Conservation (phyloP, 495 filamentous ascomycete genomes). For the Chaetomium fimeti region DNA sequence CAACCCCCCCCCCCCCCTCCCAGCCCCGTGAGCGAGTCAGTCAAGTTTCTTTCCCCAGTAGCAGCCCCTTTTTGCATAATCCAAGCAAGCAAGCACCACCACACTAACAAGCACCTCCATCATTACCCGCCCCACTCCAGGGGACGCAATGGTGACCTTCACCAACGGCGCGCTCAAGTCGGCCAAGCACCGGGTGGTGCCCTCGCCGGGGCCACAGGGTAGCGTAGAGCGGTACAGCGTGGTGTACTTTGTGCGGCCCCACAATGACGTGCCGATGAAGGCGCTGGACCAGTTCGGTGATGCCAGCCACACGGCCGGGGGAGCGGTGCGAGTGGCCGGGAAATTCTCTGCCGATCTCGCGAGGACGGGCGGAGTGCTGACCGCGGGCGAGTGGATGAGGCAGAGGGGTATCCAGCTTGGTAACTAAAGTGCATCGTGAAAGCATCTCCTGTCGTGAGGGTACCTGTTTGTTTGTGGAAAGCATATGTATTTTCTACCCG, state of each 20-base stretch:
- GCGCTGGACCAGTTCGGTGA: conserved; percentile 29
- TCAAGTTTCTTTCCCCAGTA: neutral
- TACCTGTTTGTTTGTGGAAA: too few species aligned
- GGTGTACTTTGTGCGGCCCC: conserved; percentile 62
- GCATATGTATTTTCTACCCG: neutral
- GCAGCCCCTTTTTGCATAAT: neutral
- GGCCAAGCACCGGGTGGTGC: conserved; percentile 63
- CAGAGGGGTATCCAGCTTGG: conserved; percentile 45
- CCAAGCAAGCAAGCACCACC: neutral
- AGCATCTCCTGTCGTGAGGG: too few species aligned
- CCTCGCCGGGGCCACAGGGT: conserved; percentile 55
- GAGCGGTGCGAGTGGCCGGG: conserved; percentile 29
- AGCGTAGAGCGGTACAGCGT: conserved; percentile 55
- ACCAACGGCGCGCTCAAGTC: conserved; percentile 59
- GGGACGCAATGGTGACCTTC: conserved; percentile 64
- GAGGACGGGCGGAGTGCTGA: conserved; percentile 30
- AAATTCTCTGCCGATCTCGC: conserved; percentile 13
- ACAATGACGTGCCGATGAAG: conserved; percentile 55
- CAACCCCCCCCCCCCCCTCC: neutral
- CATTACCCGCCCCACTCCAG: conserved; percentile 22
- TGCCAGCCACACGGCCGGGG: conserved; percentile 20
- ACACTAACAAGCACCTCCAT: neutral
- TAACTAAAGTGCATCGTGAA: too few species aligned
- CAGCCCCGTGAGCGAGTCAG: neutral
- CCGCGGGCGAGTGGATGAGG: conserved; percentile 52